Evolutionary conservation across 257 asterid genomes (phyloP).

Genomic region (Cordia subcordata): DNA sequence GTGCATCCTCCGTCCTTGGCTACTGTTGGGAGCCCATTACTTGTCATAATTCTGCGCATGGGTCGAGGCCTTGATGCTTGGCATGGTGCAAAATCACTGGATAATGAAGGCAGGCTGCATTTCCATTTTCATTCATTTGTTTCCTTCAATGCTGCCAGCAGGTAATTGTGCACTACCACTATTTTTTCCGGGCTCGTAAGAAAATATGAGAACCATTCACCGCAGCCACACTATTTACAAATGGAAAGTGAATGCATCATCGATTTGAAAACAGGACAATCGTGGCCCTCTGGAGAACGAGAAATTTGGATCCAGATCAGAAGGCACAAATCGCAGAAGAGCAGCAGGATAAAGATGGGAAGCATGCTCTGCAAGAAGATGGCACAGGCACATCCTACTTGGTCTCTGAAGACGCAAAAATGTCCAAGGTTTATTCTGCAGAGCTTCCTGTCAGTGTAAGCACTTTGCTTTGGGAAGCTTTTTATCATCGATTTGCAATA

Average conservation of each 20-base stretch:
- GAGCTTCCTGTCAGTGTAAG: slow-evolving; percentile 70
- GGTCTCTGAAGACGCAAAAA: slow-evolving; percentile 49
- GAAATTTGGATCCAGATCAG: slow-evolving; percentile 54
- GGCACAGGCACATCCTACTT: slow-evolving; percentile 34
- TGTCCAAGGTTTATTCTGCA: slow-evolving; percentile 51
- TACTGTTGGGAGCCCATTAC: slow-evolving; percentile 78
- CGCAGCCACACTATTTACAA: not conserved
- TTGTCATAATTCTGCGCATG: slow-evolving; percentile 63
- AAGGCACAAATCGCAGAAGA: slow-evolving; percentile 47
- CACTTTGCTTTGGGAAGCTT: not conserved
- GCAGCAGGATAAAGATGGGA: slow-evolving; percentile 49
- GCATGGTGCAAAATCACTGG: slow-evolving; percentile 76
- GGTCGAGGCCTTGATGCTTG: slow-evolving; percentile 73
- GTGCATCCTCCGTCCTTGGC: slow-evolving; percentile 72
- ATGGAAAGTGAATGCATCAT: not conserved
- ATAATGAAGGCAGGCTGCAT: slow-evolving; percentile 78
- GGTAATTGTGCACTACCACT: slow-evolving; percentile 32
- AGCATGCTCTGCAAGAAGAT: slow-evolving; percentile 43
- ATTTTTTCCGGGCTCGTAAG: not conserved
- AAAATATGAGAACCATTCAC: not conserved
- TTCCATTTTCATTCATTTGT: slow-evolving; percentile 83
- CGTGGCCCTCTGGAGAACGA: slow-evolving; percentile 81
- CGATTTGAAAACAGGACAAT: slow-evolving; percentile 53
- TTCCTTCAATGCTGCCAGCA: slow-evolving; percentile 71
- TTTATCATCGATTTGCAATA: too few relatives aligned